Conservation (phyloP, 129 eudicot species). For the Arctium lappa region DNA sequence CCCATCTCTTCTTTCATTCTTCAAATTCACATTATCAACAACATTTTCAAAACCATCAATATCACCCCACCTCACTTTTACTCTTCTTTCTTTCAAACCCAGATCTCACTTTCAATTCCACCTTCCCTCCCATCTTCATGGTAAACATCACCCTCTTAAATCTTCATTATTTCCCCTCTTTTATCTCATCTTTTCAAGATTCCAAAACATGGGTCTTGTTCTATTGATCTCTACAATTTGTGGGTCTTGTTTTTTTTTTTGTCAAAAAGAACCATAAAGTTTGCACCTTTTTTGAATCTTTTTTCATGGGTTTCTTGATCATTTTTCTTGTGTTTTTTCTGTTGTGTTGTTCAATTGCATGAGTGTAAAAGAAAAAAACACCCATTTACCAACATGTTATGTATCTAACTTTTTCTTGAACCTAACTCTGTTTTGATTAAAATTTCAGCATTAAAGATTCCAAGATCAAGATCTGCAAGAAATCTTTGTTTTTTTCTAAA, state of each 20-base stretch:
- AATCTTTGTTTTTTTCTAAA: not conserved
- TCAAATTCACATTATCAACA: not conserved
- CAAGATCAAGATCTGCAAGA: constrained; percentile 21
- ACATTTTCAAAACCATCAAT: constrained; percentile 21
- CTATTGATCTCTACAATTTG: not conserved
- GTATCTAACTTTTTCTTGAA: not conserved
- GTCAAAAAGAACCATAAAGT: constrained; percentile 8
- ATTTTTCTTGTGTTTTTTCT: not conserved
- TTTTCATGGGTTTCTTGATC: not conserved
- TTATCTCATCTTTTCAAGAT: not conserved
- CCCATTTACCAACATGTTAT: too few species aligned
- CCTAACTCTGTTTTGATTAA: constrained; percentile 16
- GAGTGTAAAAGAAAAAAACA: not conserved
- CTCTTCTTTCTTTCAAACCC: not conserved
- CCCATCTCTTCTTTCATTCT: not conserved
- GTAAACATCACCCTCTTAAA: not conserved
- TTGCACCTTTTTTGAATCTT: constrained; percentile 7
- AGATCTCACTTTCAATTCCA: constrained; percentile 1
- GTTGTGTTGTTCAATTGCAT: not conserved
- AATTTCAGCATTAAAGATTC: constrained; percentile 26
- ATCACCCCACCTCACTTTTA: not conserved
- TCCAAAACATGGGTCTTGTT: constrained; percentile 25
- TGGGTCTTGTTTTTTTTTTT: constrained; percentile 32
- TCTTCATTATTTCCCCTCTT: not conserved
- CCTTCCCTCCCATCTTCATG: not conserved